phyloP scores from a whole-genome alignment of 768 basidiomycete genomes.

The Vararia minispora region DNA sequence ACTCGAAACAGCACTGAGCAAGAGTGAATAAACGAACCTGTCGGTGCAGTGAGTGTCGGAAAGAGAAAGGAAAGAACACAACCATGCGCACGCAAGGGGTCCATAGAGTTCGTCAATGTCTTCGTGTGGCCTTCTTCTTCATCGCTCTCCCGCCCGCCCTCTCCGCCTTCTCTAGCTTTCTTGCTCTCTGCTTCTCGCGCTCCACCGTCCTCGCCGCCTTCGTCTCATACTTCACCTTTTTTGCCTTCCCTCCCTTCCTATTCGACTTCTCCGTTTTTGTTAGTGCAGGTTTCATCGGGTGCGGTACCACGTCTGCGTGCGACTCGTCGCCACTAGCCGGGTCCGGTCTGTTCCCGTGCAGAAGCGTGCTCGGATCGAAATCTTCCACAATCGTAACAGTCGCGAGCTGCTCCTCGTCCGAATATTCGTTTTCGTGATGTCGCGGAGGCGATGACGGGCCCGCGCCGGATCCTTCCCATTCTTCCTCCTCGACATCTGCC shows the following conservation, averaged over 20 bases:
- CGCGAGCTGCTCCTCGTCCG: slow-evolving; percentile 75
- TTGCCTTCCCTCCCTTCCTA: slow-evolving; percentile 9
- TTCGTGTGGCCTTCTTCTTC: slow-evolving; percentile 29
- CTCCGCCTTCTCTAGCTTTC: slow-evolving; percentile 63
- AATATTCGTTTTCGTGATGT: slow-evolving; percentile 57
- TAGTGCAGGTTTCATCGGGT: slow-evolving; percentile 17
- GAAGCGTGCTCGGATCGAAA: slow-evolving; percentile 62
- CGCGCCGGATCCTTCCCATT: slow-evolving; percentile 38
- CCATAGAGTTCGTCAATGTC: too few species aligned
- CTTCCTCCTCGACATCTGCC: slow-evolving; percentile 21
- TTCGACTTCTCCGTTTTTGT: slow-evolving; percentile 16
- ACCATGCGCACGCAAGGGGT: too few species aligned
- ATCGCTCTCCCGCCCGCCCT: slow-evolving; percentile 54
- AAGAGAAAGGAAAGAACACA: too few species aligned
- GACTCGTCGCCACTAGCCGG: slow-evolving; percentile 5
- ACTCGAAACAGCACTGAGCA: too few species aligned
- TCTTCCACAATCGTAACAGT: slow-evolving; percentile 90
- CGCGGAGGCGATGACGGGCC: slow-evolving; percentile 22
- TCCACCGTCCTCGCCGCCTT: slow-evolving; percentile 54
- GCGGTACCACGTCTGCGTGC: slow-evolving; percentile 2
- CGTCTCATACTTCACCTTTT: slow-evolving; percentile 55
- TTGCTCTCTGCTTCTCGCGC: slow-evolving; percentile 47
- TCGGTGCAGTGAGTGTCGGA: too few species aligned
- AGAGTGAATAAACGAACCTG: too few species aligned
- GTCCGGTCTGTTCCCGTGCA: slow-evolving; percentile 28